These are phyloP conservation scores for Xylariales sp. DNA, from an alignment of 2,329 filamentous ascomycete genomes.

Conservation along the genomic window DNA sequence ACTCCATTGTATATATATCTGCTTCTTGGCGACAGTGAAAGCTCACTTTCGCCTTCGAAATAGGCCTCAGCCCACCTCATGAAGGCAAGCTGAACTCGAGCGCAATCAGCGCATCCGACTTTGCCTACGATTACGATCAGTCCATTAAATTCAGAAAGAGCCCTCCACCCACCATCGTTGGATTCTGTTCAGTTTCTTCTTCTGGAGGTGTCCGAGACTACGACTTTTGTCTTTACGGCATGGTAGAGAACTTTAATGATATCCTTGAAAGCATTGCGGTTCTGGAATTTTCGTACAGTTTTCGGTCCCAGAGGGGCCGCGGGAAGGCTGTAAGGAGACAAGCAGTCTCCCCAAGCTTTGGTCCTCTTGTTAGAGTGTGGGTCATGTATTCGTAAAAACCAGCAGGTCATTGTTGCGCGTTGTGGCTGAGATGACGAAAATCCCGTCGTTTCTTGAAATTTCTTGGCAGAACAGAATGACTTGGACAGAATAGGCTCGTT, in stretches of 20 bases:
- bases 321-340: neutral
- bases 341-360: slow-evolving; percentile 1
- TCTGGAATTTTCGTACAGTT: slow-evolving; percentile 4
- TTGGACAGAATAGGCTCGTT: neutral
- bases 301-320: neutral
- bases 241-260: slow-evolving; percentile 24
- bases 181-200: slow-evolving; percentile 18
- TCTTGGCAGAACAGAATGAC: too few species aligned
- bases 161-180: slow-evolving; percentile 12
- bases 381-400: neutral
- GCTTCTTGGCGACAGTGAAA: neutral
- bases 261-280: slow-evolving; percentile 25
- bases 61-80: too few species aligned
- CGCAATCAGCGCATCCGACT: neutral
- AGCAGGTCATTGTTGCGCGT: slow-evolving; percentile 3
- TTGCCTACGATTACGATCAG: too few species aligned
- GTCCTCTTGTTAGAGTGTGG: slow-evolving; percentile 8
- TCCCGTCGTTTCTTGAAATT: slow-evolving; percentile 1
- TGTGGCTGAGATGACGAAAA: slow-evolving; percentile 2
- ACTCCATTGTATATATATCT: slow-evolving; percentile 1
- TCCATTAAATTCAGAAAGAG: too few species aligned
- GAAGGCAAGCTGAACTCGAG: neutral
- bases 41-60: too few species aligned
- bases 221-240: slow-evolving; percentile 17
- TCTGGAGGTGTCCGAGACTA: slow-evolving; percentile 16